Base-by-base conservation (phyloP, 306 rosid genomes). In the Vachellia pachyceras region DNA sequence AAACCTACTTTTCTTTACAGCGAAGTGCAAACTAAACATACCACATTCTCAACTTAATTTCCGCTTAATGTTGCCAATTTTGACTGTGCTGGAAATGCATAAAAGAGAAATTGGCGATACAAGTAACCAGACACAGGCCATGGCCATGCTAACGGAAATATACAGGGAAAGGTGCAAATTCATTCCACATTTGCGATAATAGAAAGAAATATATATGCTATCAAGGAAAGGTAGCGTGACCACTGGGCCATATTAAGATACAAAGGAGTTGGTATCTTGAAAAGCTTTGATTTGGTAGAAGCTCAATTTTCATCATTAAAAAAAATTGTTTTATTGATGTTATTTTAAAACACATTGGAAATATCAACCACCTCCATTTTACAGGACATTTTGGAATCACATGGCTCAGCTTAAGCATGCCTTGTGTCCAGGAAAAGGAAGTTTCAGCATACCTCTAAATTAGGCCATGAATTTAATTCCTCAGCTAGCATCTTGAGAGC, bases 381-480 rank as follows among this genome's bases (percentile, higher is more conserved):
- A 60, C 55, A 39, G n/a, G 5, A 22, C 72, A 72, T 11, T 25
- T 50, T 49, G 73, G 50, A 65, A 67, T 23, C 66, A 60, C 49
- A 69, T 10, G 17, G 3, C 11, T 5, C 33, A 82, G 82, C 47
- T 73, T 47, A 70, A 76, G 18, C 70, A 73, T 61, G 36, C 39
- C 7, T 25, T 11, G 17, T 29, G 67, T 61, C 18, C 9, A 1
- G 33, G 37, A 61, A 61, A 61, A 61, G 37, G 14, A 61, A 61
- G 4, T 25, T 1, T 5, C 5, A 36, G 69, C 11, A 64, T 88
- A 95, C 99, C 99, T 95, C 98, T 79, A 95, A 72, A 73, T 95
- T 91, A 79, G 98, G 99, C 99, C 99, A 95, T 9, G 88, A 72
- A 77, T n/a, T 37, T 88, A 95, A 85, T 90, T 95, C 99, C 86